A percentile compares a stretch with the other conserved stretches of the same genome.
Conservation (phyloP, 352 stramenopile species). For the Pythium brachiatum region DNA sequence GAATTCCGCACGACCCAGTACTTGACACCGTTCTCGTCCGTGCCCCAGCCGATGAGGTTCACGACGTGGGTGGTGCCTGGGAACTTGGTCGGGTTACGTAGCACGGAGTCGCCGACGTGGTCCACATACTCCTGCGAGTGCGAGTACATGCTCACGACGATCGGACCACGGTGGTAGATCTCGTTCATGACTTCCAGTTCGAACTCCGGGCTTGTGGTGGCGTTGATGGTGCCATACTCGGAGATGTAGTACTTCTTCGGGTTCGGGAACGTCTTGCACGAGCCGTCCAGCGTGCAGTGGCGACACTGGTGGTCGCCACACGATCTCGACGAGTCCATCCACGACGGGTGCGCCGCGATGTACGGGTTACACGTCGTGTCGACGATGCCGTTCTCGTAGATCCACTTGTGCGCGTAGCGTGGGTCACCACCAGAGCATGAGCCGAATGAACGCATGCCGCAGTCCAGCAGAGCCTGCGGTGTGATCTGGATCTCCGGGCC, state of each 20-base stretch:
- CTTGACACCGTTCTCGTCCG: constrained; percentile 73
- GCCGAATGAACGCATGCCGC: constrained; percentile 77
- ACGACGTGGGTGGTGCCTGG: constrained; percentile 89
- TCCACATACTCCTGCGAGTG: constrained; percentile 66
- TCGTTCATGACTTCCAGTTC: constrained; percentile 91
- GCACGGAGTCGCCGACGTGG: constrained; percentile 90
- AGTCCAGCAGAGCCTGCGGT: constrained; percentile 69
- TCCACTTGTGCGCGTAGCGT: constrained; percentile 82
- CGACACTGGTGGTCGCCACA: constrained; percentile 69
- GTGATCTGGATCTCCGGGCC: constrained; percentile 63
- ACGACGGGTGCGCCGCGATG: constrained; percentile 76
- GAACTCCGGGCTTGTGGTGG: constrained; percentile 59
- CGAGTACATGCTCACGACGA: constrained; percentile 92
- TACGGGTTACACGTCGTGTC: constrained; percentile 82
- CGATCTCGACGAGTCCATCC: constrained; percentile 47
- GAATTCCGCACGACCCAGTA: constrained; percentile 98
- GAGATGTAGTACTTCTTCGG: constrained; percentile 68
- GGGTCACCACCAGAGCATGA: constrained; percentile 79
- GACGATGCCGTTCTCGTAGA: constrained; percentile 79
- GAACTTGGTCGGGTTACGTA: constrained; percentile 83
- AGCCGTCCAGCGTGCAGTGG: constrained; percentile 53
- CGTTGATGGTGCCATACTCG: constrained; percentile 77
- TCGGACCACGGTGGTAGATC: constrained; percentile 94
- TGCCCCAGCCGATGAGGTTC: constrained; percentile 95
- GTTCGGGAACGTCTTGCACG: constrained; percentile 54